Evolutionary conservation across 1,284 basidiomycete species (phyloP), one percentile per base, ranked within the genome.

Genomic region (Gomphus bonarii): DNA sequence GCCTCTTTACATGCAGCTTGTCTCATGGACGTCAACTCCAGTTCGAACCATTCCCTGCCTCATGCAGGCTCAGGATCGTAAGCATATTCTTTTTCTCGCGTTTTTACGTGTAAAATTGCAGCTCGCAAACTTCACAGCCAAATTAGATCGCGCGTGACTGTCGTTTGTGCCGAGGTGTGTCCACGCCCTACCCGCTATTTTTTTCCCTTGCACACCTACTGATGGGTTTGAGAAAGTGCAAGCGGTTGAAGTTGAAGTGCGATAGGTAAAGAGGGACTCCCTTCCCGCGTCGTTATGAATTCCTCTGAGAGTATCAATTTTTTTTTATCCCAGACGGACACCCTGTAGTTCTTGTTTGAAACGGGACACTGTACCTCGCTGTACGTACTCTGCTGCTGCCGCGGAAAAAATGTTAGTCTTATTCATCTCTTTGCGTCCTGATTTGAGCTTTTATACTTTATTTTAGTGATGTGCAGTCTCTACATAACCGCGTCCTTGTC

Each of bases 191-290:
- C 33, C 33, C 14, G 18, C 4, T 35, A 14, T 60, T 46, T 25
- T n/a, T 20, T 14, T 40, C 47, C 50, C n/a, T 18, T 51, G 18
- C 38, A 33, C 33, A 36, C n/a, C 7, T 49, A 48, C 61, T 54
- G 42, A 55, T 38, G 31, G 35, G 44, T 35, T 53, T 58, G 47
- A 31, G 52, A 46, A 58, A 90, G 85, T 90, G 87, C 72, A 90
- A 90, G 68, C 85, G 87, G 9, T 75, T 90, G 54, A 90, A 90
- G 64, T 76, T 90, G 55, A 88, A 84, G 69, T 90, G 87, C 66
- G 88, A 90, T 70, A 74, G 55, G 55, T 57, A 51, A 25, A 4
- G n/a, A 35, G 11, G 14, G 22, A 25, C 14, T 11, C 20, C 16
- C 25, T 31, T 44, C n/a, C 4, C 33, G 22, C 28, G 14, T 20